phyloP scores from a whole-genome alignment of 1,284 basidiomycete species.

The Ustilago trichophora region DNA sequence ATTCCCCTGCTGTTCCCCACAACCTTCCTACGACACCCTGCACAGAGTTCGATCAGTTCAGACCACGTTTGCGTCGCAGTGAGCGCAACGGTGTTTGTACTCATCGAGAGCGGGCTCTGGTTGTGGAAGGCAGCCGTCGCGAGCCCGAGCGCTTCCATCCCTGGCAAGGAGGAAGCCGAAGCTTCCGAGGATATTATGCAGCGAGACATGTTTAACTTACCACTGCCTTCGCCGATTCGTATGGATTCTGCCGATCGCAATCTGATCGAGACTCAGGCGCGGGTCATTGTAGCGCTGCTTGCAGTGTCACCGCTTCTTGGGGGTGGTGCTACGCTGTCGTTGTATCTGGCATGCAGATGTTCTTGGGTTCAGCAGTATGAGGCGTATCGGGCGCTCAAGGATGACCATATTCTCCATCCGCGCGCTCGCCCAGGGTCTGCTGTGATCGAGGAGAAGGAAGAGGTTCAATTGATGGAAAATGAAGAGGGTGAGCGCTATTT shows the following conservation, averaged over 20 bases:
- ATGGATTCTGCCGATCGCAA: constrained; percentile 17
- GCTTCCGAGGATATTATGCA: background rate
- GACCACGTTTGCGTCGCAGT: constrained; percentile 41
- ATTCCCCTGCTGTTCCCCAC: constrained; percentile 20
- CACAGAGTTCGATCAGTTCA: constrained; percentile 45
- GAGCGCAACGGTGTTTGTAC: constrained; percentile 25
- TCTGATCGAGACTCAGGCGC: constrained; percentile 35
- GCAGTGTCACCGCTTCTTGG: constrained; percentile 31
- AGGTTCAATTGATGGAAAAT: constrained; percentile 63
- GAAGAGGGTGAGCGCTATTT: constrained; percentile 25
- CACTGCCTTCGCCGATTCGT: background rate
- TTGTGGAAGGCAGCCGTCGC: constrained; percentile 31
- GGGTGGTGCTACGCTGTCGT: constrained; percentile 26
- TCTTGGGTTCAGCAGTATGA: constrained; percentile 24
- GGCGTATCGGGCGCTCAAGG: constrained; percentile 1
- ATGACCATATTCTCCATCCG: constrained; percentile 3
- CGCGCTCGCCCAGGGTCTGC: constrained; percentile 14
- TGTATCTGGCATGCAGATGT: constrained; percentile 34
- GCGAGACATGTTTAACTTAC: background rate
- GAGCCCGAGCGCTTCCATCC: constrained; percentile 12
- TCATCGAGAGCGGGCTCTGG: constrained; percentile 43
- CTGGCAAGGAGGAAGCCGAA: background rate
- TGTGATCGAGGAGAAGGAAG: constrained; percentile 70
- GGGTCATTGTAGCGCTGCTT: constrained; percentile 12
- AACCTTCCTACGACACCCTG: constrained; percentile 42